Base-by-base conservation (phyloP, 2,329 filamentous ascomycete species). In the Juglanconis oblonga region DNA sequence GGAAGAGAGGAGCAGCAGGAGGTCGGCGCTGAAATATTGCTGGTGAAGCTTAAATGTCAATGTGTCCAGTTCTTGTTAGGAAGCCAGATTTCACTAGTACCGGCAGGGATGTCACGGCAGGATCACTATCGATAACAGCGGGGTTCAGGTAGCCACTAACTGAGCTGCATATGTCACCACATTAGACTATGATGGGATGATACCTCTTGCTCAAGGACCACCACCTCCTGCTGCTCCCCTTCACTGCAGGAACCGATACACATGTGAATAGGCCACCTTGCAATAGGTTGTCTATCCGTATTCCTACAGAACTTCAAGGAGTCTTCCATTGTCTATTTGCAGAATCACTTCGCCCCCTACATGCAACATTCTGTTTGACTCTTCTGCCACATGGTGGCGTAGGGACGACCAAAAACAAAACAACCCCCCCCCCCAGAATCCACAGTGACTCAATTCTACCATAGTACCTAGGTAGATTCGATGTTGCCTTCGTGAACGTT, bases 61-160 rank as follows among this genome's bases (percentile, higher is more conserved):
- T 62, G 61, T 62, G 61, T 59, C 61, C 61, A 62, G 61, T 57
- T 62, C 61, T 57, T 53, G 47, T 24, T 50, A 47, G 48, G 56
- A 62, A 62, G 59, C 59, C 59, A 62, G 59, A 62, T 62, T 59
- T 62, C 59, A 59, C 59, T 62, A 59, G 56, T 48, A 52, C 40
- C 35, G 2, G 14, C 61, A 61, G 58, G 61, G 61, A 57, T 58
- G 24, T 8, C 11, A 11, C 29, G 40, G 48, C 56, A 59, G 52
- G 35, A 54, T 59, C 32, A 33, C 14, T 48, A 58, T 61, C 45
- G 53, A 61, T 58, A 54, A 33, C 38, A 9, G 9, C n/a, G 36
- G 36, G 31, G 6, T 17, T 11, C 4, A 49, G 14, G 54, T 57
- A 57, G 9, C 45, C 36, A 14, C 44, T 50, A 50, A 42, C 45